Percentiles rank a stretch among this genome's conserved stretches.
Conservation (phyloP, 129 eudicot genomes). For the Tagetes erecta region DNA sequence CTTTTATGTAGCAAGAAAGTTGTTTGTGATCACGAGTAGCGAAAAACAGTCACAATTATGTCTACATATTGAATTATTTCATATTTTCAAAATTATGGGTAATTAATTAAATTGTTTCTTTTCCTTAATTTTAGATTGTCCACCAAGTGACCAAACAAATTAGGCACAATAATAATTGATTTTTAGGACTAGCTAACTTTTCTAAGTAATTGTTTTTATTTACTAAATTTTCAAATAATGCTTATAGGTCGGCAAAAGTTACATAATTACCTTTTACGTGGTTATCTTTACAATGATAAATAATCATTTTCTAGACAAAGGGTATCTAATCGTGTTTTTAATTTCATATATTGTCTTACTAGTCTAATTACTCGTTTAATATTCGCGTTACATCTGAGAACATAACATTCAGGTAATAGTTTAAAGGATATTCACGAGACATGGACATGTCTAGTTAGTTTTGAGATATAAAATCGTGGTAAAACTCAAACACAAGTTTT, state of each 20-base stretch:
- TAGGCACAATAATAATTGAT: conserved; percentile 7
- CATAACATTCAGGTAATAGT: too few relatives aligned
- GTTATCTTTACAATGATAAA: neutral
- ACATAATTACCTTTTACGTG: neutral
- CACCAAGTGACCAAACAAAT: conserved; percentile 23
- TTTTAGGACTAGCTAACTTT: neutral
- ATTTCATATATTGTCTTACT: too few relatives aligned
- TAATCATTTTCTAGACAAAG: neutral
- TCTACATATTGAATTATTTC: too few relatives aligned
- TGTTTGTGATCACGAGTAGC: too few relatives aligned
- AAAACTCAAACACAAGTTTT: too few relatives aligned
- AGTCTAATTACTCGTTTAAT: too few relatives aligned
- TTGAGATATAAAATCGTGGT: too few relatives aligned
- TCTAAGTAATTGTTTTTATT: neutral
- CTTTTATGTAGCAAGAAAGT: neutral
- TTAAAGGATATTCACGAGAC: too few relatives aligned
- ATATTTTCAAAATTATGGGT: too few relatives aligned
- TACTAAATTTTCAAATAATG: neutral
- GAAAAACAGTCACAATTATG: too few relatives aligned
- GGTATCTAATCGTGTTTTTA: neutral
- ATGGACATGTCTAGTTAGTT: too few relatives aligned
- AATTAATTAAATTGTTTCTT: neutral
- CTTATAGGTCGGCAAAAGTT: conserved; percentile 13
- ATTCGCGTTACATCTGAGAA: too few relatives aligned
- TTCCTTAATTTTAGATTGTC: conserved; percentile 8